Evolutionary conservation across 352 stramenopile genomes (phyloP).

Genomic region (Blastocystis sp.): DNA sequence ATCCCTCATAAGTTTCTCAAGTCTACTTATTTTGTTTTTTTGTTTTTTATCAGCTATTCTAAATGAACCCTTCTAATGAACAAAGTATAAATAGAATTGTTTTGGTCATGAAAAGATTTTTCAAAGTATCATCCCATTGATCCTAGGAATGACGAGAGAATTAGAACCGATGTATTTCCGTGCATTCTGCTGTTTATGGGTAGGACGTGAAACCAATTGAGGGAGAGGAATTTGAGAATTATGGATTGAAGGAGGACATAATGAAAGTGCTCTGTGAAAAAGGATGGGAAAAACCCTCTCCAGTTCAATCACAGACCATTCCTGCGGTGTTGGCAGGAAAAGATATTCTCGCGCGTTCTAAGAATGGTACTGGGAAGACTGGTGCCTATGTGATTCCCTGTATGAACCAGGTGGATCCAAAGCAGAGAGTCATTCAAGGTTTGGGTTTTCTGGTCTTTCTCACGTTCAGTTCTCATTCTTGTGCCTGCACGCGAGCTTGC

Average conservation of each 20-base stretch:
- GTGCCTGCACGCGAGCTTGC: constrained; percentile 95
- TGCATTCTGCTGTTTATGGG: background rate
- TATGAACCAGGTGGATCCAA: constrained; percentile 95
- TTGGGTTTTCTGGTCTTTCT: background rate
- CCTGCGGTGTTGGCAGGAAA: constrained; percentile 93
- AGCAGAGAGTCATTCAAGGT: constrained; percentile 86
- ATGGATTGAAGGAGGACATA: constrained; percentile 96
- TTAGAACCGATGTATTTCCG: constrained; percentile 71
- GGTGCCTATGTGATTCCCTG: constrained; percentile 98
- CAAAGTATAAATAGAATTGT: background rate
- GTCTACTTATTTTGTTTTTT: constrained; percentile 21
- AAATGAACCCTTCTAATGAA: constrained; percentile 17
- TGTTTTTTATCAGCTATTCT: background rate
- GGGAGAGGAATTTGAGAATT: constrained; percentile 98
- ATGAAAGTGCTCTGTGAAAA: constrained; percentile 99
- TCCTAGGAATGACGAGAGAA: constrained; percentile 76
- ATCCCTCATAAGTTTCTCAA: background rate
- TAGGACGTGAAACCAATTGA: constrained; percentile 96
- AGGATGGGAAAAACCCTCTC: constrained; percentile 94
- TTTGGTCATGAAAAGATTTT: background rate
- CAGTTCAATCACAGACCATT: constrained; percentile 97
- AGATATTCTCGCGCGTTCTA: constrained; percentile 93
- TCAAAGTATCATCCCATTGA: constrained; percentile 68
- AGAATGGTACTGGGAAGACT: constrained; percentile 99
- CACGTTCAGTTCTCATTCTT: constrained; percentile 83